Evolutionary conservation across 1,284 basidiomycete genomes (phyloP).

Genomic region (Porogramme epimiltina): DNA sequence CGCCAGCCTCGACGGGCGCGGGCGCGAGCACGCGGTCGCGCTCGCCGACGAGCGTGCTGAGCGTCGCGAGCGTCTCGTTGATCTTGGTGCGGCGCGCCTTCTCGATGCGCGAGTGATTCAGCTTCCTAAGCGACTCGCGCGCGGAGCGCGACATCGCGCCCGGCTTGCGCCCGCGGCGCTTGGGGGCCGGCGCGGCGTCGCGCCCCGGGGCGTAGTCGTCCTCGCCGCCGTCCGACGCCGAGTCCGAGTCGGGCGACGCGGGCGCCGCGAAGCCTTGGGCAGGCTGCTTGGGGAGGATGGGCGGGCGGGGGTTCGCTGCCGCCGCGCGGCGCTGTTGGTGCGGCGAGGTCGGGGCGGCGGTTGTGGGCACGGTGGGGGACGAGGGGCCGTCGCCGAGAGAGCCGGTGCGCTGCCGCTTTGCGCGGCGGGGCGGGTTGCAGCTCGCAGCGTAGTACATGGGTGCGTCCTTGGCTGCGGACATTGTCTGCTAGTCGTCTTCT

Average conservation of each 20-base stretch:
- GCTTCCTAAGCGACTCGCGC: constrained; percentile 75
- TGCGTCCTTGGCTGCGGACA: constrained; percentile 23
- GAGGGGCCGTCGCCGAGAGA: constrained; percentile 10
- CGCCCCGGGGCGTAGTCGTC: constrained; percentile 33
- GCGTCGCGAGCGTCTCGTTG: constrained; percentile 72
- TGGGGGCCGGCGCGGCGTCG: constrained; percentile 29
- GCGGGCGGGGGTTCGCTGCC: constrained; percentile 15
- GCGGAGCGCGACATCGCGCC: constrained; percentile 68
- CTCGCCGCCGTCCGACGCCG: constrained; percentile 24
- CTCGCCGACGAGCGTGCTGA: constrained; percentile 61
- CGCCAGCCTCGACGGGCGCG: constrained; percentile 9
- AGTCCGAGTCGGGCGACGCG: constrained; percentile 24
- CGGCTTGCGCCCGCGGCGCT: constrained; percentile 70
- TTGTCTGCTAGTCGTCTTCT: constrained; percentile 9
- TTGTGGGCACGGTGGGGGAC: constrained; percentile 1
- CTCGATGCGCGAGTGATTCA: constrained; percentile 84
- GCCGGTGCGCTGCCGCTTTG: constrained; percentile 45
- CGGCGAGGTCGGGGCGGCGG: constrained; percentile 18
- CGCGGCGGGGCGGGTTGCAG: constrained; percentile 59
- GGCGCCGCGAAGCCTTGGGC: constrained; percentile 25
- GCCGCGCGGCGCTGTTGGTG: constrained; percentile 14
- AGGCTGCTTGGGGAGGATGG: constrained; percentile 28
- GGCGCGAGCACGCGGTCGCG: constrained; percentile 26
- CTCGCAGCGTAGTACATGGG: constrained; percentile 44
- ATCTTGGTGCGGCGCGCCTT: constrained; percentile 83